Percentiles rank a stretch among this genome's conserved stretches.
Conservation (phyloP, 441 rosid genomes). For the Erodium moschatum region DNA sequence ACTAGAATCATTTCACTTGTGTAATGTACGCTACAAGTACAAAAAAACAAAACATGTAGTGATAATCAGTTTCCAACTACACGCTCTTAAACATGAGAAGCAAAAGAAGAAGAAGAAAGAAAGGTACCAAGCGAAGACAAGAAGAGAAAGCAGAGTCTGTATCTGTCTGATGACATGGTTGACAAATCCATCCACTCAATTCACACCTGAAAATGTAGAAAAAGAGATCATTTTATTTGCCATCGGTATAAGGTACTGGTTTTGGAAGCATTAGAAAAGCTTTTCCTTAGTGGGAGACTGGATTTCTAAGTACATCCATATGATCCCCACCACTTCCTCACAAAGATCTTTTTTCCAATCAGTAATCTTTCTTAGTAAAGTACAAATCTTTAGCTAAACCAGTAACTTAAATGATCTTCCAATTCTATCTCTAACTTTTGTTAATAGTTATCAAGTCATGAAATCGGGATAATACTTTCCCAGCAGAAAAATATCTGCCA, state of each 20-base stretch:
- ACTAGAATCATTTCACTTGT: conserved; percentile 4
- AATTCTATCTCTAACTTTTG: neutral
- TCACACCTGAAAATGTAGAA: conserved; percentile 23
- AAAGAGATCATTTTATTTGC: conserved; percentile 19
- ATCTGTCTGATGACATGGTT: conserved; percentile 16
- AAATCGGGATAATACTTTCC: neutral
- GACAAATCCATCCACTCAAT: conserved; percentile 24
- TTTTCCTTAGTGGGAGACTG: conserved; percentile 27
- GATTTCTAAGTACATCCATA: conserved; percentile 29
- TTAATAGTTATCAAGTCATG: neutral
- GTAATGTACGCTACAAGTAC: conserved; percentile 32
- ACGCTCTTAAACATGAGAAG: conserved; percentile 8
- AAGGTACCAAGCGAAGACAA: conserved; percentile 26
- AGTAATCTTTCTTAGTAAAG: neutral
- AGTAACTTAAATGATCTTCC: neutral
- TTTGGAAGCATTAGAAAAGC: conserved; percentile 17
- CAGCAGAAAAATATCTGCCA: neutral
- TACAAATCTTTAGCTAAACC: neutral
- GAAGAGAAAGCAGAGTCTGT: conserved; percentile 40
- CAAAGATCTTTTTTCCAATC: conserved; percentile 15
- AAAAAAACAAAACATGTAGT: conserved; percentile 17
- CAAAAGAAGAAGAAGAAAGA: neutral
- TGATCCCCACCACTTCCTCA: conserved; percentile 21
- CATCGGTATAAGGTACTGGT: conserved; percentile 17
- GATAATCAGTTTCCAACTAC: conserved; percentile 1